phyloP scores from a whole-genome alignment of 495 filamentous ascomycete genomes.

The Talaromyces trachyspermus region DNA sequence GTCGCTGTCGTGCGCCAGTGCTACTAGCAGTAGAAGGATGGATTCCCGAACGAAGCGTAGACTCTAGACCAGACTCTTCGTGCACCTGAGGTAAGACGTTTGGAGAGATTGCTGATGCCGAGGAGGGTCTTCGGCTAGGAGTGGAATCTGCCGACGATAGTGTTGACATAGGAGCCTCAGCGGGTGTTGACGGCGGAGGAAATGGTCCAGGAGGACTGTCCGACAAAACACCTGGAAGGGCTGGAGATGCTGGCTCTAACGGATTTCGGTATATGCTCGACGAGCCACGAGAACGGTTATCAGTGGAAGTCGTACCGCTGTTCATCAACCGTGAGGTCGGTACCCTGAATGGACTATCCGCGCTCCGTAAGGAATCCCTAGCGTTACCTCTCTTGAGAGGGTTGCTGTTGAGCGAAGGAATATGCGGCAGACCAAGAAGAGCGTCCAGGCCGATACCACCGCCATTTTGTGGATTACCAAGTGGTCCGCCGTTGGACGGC shows the following conservation, averaged over 20 bases:
- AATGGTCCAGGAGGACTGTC: conserved; percentile 56
- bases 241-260: conserved; percentile 28
- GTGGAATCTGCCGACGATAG: conserved; percentile 51
- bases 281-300: conserved; percentile 29
- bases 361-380: conserved; percentile 24
- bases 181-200: conserved; percentile 64
- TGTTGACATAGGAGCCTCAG: conserved; percentile 51
- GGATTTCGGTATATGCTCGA: conserved; percentile 13
- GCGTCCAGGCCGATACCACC: conserved; percentile 37
- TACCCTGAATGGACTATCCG: conserved; percentile 44
- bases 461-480: conserved; percentile 37
- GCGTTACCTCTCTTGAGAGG: conserved; percentile 32
- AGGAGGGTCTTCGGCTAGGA: conserved; percentile 46
- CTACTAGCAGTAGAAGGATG: conserved; percentile 11
- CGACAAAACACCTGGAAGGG: conserved; percentile 34
- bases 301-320: conserved; percentile 33
- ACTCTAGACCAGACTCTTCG: conserved; percentile 28
- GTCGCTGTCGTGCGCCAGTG: conserved; percentile 41
- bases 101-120: conserved; percentile 41
- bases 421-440: conserved; percentile 48
- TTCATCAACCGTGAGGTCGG: conserved; percentile 43
- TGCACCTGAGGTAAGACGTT: conserved; percentile 26
- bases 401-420: conserved; percentile 43
- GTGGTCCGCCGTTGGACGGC: conserved; percentile 38
- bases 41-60: conserved; percentile 26